phyloP scores from a whole-genome alignment of 768 basidiomycete species.

The Melanogaster broomeanus region DNA sequence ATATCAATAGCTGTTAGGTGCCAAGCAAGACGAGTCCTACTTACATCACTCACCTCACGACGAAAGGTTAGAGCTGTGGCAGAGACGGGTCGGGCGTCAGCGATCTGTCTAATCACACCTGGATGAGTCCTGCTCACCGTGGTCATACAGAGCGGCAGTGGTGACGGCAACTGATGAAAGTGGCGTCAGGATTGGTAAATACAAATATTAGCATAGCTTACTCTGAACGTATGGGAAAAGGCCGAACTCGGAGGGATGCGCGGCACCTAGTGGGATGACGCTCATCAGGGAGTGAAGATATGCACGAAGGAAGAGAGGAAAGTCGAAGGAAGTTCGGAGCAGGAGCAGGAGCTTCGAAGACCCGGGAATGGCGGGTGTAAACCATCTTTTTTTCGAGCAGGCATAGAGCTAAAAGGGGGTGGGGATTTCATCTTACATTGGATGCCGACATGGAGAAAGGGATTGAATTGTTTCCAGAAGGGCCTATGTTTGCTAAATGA shows the following conservation, averaged over 20 bases:
- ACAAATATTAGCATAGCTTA: background rate
- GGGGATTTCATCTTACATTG: background rate
- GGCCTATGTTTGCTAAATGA: slow-evolving; percentile 7
- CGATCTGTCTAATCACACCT: background rate
- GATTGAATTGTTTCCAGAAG: slow-evolving; percentile 3
- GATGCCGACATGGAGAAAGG: slow-evolving; percentile 3
- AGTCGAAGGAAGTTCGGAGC: background rate
- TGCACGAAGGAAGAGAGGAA: background rate
- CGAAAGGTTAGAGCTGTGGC: slow-evolving; percentile 22
- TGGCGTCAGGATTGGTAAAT: background rate
- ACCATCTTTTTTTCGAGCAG: no score
- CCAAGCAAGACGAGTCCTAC: background rate
- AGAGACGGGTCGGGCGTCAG: background rate
- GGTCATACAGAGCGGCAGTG: slow-evolving; percentile 29
- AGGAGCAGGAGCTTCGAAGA: slow-evolving; percentile 1
- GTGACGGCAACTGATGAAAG: slow-evolving; percentile 28
- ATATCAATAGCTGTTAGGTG: background rate
- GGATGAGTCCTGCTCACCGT: slow-evolving; percentile 12
- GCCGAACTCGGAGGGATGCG: background rate
- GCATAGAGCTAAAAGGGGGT: no score
- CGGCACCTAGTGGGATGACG: slow-evolving; percentile 12
- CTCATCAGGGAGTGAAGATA: slow-evolving; percentile 19
- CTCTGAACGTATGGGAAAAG: slow-evolving; percentile 26
- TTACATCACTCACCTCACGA: slow-evolving; percentile 25
- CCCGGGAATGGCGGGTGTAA: no score